A percentile compares a stretch with the other conserved stretches of the same genome.
phyloP scores from a whole-genome alignment of 148 eudicot species.

The Euryodendron excelsum region DNA sequence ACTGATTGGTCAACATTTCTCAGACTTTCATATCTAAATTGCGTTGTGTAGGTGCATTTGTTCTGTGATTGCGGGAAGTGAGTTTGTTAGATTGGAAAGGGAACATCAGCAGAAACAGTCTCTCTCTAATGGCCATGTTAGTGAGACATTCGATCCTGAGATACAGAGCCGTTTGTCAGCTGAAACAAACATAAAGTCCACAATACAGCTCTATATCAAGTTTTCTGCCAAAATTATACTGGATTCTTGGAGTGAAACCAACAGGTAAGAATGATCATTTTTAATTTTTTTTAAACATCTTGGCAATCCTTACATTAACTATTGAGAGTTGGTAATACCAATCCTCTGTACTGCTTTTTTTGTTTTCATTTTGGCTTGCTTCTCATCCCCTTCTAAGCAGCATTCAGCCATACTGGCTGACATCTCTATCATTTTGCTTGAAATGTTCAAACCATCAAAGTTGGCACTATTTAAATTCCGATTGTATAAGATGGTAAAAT shows the following conservation, averaged over 20 bases:
- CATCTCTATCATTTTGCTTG: no score
- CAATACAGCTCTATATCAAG: constrained; percentile 67
- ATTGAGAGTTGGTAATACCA: no score
- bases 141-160: constrained; percentile 58
- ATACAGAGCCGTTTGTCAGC: constrained; percentile 48
- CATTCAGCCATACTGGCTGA: no score
- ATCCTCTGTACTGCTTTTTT: no score
- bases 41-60: constrained; percentile 66
- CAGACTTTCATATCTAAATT: neutral
- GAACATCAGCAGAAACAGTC: constrained; percentile 58
- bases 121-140: constrained; percentile 59
- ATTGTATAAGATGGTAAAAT: no score
- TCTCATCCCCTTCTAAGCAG: no score
- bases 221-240: constrained; percentile 71
- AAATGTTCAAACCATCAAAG: no score
- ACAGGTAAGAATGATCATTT: constrained; percentile 43
- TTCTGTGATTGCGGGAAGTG: constrained; percentile 85
- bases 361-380: no score
- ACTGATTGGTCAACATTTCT: neutral
- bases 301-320: no score
- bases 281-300: no score
- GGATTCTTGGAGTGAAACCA: constrained; percentile 77
- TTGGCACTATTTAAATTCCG: no score
- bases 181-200: constrained; percentile 72
- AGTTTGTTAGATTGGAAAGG: constrained; percentile 73